These are phyloP conservation scores for Diphasiastrum complanatum DNA, from an alignment of 83 land plant species.

Conservation along the genomic window DNA sequence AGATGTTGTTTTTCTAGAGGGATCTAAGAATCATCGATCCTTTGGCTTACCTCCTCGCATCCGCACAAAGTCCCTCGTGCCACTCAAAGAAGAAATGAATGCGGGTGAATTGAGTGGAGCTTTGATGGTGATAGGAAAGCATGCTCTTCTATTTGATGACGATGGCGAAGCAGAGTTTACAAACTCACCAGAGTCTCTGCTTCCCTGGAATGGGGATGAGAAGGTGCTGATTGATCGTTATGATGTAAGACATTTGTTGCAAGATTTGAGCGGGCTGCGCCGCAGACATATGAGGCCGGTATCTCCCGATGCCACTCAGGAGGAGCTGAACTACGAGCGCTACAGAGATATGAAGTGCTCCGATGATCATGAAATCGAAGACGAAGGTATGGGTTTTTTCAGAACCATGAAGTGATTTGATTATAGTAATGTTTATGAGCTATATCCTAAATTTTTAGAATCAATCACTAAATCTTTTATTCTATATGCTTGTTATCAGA, in stretches of 20 bases:
- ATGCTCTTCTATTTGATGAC: constrained; percentile 80
- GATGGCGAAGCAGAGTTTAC: constrained; percentile 64
- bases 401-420: constrained; percentile 1
- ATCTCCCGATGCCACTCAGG: constrained; percentile 19
- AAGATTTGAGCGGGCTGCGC: constrained; percentile 35
- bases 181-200: constrained; percentile 58
- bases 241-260: constrained; percentile 82
- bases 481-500: too few relatives aligned
- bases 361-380: constrained; percentile 3
- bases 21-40: too few relatives aligned
- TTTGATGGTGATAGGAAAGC: constrained; percentile 57
- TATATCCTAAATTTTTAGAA: too few relatives aligned
- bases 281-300: background rate
- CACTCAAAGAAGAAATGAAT: too few relatives aligned
- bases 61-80: too few relatives aligned
- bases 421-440: too few relatives aligned
- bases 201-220: constrained; percentile 52
- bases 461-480: too few relatives aligned
- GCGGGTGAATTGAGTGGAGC: too few relatives aligned
- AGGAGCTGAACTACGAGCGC: constrained; percentile 58
- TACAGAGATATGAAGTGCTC: constrained; percentile 46
- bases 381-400: background rate
- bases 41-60: too few relatives aligned
- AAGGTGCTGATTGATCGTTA: constrained; percentile 71
- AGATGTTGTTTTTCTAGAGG: too few relatives aligned